Evolutionary conservation across 75 land plant genomes (phyloP), one percentile per base, ranked within the genome.

Genomic region (Pinus taeda): DNA sequence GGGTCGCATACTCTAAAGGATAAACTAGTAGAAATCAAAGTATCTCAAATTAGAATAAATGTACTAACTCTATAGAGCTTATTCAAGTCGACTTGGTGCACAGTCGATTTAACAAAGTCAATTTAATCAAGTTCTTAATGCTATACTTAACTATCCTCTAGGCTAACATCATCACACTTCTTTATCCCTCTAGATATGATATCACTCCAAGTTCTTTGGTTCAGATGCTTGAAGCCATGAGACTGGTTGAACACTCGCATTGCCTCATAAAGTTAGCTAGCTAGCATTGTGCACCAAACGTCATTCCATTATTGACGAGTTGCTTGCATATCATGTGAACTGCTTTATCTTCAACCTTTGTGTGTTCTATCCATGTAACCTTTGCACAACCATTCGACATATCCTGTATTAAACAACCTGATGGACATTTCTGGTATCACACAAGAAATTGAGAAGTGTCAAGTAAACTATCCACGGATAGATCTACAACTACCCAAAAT

Each of bases 311-410:
- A 29, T 62, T 62, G 12, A 90, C 80, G 6, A 92, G 75, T 29
- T 86, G 83, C 57, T 83, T 74, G 60, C 75, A 94, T n/a, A 90
- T 76, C 65, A 79, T 62, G 76, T 90, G 84, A 29, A 75, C 72
- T n/a, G 66, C 57, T 29, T 73, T 82, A 18, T 94, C 97, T 76
- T 90, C 92, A 0, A 84, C 64, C 75, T 94, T 94, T 56, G 82
- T 71, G 76, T 92, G 94, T 49, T 92, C 92, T 20, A 92, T 75
- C 90, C 92, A 88, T 14, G 90, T 85, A 57, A 93, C 88, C 93
- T 91, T 86, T 29, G 96, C 89, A 59, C 87, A 93, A 2, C 96
- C 96, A 81, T 90, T 93, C n/a, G 96, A 91, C 92, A 90, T 86
- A 58, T 95, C 98, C 75, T 91, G 96, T 75, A 95, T 88, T 57